These are phyloP conservation scores for Blastomyces parvus DNA, from an alignment of 2,329 filamentous ascomycete genomes.

Conservation along the genomic window DNA sequence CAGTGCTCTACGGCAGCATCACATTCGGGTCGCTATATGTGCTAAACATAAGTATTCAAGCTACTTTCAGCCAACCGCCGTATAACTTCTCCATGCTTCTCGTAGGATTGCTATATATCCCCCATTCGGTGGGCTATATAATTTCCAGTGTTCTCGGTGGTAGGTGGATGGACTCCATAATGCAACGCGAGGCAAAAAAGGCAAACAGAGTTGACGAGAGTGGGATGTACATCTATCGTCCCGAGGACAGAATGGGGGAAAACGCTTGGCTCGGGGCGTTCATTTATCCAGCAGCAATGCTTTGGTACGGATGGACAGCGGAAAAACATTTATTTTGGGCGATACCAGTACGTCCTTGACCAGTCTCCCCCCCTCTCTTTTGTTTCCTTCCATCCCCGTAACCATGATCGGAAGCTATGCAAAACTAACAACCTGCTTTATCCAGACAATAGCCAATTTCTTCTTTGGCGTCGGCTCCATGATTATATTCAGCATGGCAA, in stretches of 20 bases:
- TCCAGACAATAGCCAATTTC: constrained; percentile 53
- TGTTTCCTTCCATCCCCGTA: not conserved
- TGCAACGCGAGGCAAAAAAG: constrained; percentile 63
- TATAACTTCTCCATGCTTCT: constrained; percentile 61
- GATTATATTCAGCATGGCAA: constrained; percentile 64
- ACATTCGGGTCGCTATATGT: constrained; percentile 68
- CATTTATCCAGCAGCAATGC: constrained; percentile 58
- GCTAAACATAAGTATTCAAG: constrained; percentile 66
- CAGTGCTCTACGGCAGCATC: constrained; percentile 63
- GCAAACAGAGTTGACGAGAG: constrained; percentile 58
- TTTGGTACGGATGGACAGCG: constrained; percentile 70
- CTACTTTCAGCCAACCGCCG: constrained; percentile 55
- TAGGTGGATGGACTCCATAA: constrained; percentile 70
- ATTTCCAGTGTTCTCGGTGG: constrained; percentile 60
- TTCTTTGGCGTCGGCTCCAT: constrained; percentile 69
- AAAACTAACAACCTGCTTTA: constrained; percentile 8
- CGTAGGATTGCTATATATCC: constrained; percentile 68
- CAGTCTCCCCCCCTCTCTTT: not conserved
- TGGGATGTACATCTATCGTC: constrained; percentile 57
- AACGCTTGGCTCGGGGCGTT: constrained; percentile 68
- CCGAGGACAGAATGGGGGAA: constrained; percentile 73
- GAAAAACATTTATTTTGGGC: constrained; percentile 55
- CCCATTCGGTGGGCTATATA: constrained; percentile 64
- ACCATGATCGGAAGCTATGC: constrained; percentile 8
- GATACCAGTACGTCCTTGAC: constrained; percentile 37